Percentiles rank a stretch among this genome's conserved stretches.
These are phyloP conservation scores for Capniomyces stellatus DNA, from an alignment of 371 early-diverging fungal genomes.

Conservation along the genomic window DNA sequence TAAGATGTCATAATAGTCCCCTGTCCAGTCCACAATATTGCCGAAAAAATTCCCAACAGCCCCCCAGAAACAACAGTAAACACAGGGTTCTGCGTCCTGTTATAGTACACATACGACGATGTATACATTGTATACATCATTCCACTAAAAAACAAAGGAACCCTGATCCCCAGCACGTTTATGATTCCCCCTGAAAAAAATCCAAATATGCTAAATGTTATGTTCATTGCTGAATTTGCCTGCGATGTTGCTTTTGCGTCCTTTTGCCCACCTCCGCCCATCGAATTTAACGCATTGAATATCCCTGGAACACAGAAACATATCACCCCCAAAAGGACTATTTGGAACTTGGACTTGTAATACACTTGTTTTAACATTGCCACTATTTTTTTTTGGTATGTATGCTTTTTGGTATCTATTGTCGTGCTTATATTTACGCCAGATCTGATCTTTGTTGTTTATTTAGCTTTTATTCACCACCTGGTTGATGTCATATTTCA, in stretches of 20 bases:
- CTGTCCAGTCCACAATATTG: slow-evolving; percentile 44
- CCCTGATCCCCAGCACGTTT: slow-evolving; percentile 25
- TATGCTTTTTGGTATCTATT: too few species aligned
- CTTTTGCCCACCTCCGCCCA: slow-evolving; percentile 39
- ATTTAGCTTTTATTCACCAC: too few species aligned
- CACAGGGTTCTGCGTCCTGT: slow-evolving; percentile 8
- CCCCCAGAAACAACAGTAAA: slow-evolving; percentile 22
- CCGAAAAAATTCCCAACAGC: slow-evolving; percentile 24
- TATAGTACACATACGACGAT: slow-evolving; percentile 22
- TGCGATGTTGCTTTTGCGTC: slow-evolving; percentile 34
- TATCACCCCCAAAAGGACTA: slow-evolving; percentile 44
- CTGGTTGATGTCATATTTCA: too few species aligned
- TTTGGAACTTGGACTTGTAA: slow-evolving; percentile 23
- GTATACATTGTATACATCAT: slow-evolving; percentile 26
- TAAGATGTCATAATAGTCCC: slow-evolving; percentile 61
- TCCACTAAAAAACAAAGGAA: slow-evolving; percentile 22
- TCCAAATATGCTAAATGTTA: slow-evolving; percentile 43
- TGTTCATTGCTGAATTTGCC: slow-evolving; percentile 44
- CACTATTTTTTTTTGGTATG: too few species aligned
- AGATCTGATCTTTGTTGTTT: too few species aligned
- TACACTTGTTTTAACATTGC: too few species aligned
- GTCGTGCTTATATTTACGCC: too few species aligned
- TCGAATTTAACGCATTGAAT: slow-evolving; percentile 56
- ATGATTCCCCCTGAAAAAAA: slow-evolving; percentile 24
- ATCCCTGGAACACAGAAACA: slow-evolving; percentile 66